Percentiles rank a stretch among this genome's conserved stretches.
phyloP scores from a whole-genome alignment of 2,329 filamentous ascomycete species.

The Curvularia eragrostidis region DNA sequence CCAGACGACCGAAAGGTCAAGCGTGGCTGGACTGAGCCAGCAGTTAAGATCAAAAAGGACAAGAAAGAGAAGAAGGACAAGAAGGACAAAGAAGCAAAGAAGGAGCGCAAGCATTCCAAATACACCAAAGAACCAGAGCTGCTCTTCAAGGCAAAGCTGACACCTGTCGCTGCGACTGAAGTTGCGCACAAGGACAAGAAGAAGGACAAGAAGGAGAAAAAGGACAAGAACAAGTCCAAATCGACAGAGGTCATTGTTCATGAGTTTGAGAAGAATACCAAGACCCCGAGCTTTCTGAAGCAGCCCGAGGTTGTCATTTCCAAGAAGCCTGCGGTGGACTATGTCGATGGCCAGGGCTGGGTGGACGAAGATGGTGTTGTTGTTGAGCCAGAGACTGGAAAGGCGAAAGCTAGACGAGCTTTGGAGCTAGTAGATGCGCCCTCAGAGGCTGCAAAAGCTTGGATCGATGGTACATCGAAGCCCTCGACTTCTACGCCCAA shows the following conservation, averaged over 20 bases:
- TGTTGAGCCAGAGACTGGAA: conserved; percentile 64
- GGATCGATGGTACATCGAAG: conserved; percentile 26
- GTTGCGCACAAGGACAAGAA: conserved; percentile 52
- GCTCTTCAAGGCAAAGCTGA: conserved; percentile 81
- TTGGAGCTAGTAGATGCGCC: conserved; percentile 43
- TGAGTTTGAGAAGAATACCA: conserved; percentile 86
- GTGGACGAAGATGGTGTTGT: conserved; percentile 79
- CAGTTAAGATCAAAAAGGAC: conserved; percentile 54
- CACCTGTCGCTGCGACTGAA: conserved; percentile 51
- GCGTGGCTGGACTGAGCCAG: conserved; percentile 83
- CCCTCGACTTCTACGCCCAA: conserved; percentile 26
- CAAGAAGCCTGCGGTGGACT: conserved; percentile 64
- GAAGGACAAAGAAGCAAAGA: conserved; percentile 59
- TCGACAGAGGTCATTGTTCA: conserved; percentile 72
- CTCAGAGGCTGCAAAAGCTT: conserved; percentile 29
- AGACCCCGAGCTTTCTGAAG: conserved; percentile 83
- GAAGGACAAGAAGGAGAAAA: conserved; percentile 63
- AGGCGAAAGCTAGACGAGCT: conserved; percentile 43
- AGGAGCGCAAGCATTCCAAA: conserved; percentile 70
- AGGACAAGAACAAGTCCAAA: conserved; percentile 62
- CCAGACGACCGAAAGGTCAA: conserved; percentile 79
- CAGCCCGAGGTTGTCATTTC: conserved; percentile 55
- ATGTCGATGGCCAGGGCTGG: conserved; percentile 87
- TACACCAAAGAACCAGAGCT: conserved; percentile 83
- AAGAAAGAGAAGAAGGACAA: conserved; percentile 56